Conservation (phyloP, 805 yeast species). For the Kazachstania viticola region DNA sequence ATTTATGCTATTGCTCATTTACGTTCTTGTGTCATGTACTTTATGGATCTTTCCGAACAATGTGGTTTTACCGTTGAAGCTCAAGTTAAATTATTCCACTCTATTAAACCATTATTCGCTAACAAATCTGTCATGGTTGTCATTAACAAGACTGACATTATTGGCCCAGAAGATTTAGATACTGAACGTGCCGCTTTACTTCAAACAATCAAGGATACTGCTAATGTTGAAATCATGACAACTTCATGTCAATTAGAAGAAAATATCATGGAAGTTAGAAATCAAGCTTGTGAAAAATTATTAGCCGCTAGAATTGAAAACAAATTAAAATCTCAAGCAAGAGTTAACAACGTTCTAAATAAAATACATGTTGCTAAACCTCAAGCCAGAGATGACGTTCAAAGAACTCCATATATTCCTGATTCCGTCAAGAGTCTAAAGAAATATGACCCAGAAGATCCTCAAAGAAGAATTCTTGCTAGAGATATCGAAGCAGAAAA, state of each 20-base stretch:
- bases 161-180: slow-evolving; percentile 73
- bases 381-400: slow-evolving; percentile 72
- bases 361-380: slow-evolving; percentile 94
- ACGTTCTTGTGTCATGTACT: slow-evolving; percentile 90
- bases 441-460: slow-evolving; percentile 71
- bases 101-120: slow-evolving; percentile 93
- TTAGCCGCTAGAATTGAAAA: slow-evolving; percentile 93
- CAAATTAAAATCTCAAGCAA: slow-evolving; percentile 84
- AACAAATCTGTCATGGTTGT: slow-evolving; percentile 94
- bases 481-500: slow-evolving; percentile 86
- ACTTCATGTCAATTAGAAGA: slow-evolving; percentile 91
- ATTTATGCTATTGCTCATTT: slow-evolving; percentile 97
- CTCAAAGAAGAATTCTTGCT: slow-evolving; percentile 69
- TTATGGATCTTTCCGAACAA: slow-evolving; percentile 98
- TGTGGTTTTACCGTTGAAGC: slow-evolving; percentile 97
- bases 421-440: slow-evolving; percentile 49
- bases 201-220: slow-evolving; percentile 47
- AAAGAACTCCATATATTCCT: slow-evolving; percentile 74
- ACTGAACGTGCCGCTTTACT: slow-evolving; percentile 63
- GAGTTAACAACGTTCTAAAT: slow-evolving; percentile 81
- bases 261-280: slow-evolving; percentile 89
- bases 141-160: slow-evolving; percentile 88
- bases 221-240: slow-evolving; percentile 86
- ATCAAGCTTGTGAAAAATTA: slow-evolving; percentile 93
- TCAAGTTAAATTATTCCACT: slow-evolving; percentile 92